Percentiles rank a stretch among this genome's conserved stretches.
phyloP scores from a whole-genome alignment of 768 basidiomycete genomes.

The Rhizopogon sp. region DNA sequence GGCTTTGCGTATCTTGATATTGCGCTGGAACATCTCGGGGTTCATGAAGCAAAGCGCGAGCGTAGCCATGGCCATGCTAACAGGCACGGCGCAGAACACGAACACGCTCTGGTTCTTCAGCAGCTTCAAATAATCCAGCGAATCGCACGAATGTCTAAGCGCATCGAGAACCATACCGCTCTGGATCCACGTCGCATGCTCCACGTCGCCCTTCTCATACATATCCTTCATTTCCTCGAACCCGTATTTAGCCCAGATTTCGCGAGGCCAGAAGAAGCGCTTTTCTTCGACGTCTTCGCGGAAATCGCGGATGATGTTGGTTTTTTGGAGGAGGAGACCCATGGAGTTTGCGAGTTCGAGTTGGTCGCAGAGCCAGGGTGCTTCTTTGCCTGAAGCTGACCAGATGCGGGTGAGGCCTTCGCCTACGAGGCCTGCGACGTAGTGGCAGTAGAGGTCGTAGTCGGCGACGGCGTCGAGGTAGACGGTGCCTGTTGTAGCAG shows the following conservation, averaged over 20 bases:
- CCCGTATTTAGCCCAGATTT: conserved; percentile 82
- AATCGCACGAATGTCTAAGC: conserved; percentile 75
- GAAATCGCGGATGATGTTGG: conserved; percentile 95
- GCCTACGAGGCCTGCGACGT: conserved; percentile 95
- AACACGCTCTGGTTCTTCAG: conserved; percentile 91
- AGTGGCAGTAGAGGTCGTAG: conserved; percentile 98
- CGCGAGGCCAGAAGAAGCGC: conserved; percentile 91
- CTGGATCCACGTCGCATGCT: conserved; percentile 74
- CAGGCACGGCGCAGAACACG: conserved; percentile 94
- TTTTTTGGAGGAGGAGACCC: conserved; percentile 96
- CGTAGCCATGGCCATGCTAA: conserved; percentile 94
- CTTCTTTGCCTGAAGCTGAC: conserved; percentile 81
- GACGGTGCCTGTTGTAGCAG: conserved; percentile 62
- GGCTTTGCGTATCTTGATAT: conserved; percentile 94
- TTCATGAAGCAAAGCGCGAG: conserved; percentile 94
- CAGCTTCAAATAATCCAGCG: conserved; percentile 84
- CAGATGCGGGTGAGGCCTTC: conserved; percentile 91
- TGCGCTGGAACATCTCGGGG: conserved; percentile 72
- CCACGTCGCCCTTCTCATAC: conserved; percentile 47
- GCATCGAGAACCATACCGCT: conserved; percentile 90
- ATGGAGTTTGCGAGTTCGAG: conserved; percentile 89
- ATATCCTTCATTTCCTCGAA: conserved; percentile 72
- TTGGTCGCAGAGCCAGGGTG: conserved; percentile 65
- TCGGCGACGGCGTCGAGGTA: conserved; percentile 75
- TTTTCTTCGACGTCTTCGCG: conserved; percentile 84